Percentiles rank a stretch among this genome's conserved stretches.
Conservation (phyloP, 2,329 filamentous ascomycete species). For the Malbranchea zuffiana region DNA sequence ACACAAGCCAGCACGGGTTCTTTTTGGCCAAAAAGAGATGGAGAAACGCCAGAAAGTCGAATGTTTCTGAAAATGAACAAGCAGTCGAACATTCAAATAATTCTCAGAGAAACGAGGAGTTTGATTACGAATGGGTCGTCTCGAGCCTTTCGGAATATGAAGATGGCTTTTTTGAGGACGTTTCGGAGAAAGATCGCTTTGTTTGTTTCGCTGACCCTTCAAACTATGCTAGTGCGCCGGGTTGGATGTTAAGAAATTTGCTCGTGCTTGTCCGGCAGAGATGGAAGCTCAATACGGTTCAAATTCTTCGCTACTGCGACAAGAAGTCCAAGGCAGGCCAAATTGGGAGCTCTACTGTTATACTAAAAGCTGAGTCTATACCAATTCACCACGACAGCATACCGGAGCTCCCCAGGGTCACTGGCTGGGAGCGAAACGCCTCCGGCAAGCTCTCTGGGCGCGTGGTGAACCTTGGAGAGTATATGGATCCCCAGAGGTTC, state of each 20-base stretch:
- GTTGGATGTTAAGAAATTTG: constrained; percentile 87
- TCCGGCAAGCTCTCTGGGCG: constrained; percentile 67
- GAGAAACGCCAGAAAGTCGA: constrained; percentile 27
- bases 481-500: constrained; percentile 73
- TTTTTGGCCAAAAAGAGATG: constrained; percentile 82
- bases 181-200: constrained; percentile 62
- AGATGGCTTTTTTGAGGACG: constrained; percentile 69
- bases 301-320: constrained; percentile 85
- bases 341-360: constrained; percentile 68
- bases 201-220: constrained; percentile 88
- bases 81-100: not conserved
- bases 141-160: constrained; percentile 69
- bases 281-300: constrained; percentile 64
- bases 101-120: constrained; percentile 31
- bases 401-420: constrained; percentile 66
- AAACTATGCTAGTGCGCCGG: constrained; percentile 74
- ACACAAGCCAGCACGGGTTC: constrained; percentile 81
- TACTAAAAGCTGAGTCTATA: constrained; percentile 37
- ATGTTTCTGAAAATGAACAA: not conserved
- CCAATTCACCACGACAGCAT: constrained; percentile 11
- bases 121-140: constrained; percentile 66
- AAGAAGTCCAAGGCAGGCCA: constrained; percentile 66
- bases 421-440: constrained; percentile 84
- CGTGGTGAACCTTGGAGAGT: constrained; percentile 73
- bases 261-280: constrained; percentile 73